Evolutionary conservation across 2,329 filamentous ascomycete genomes (phyloP), one percentile per base, ranked within the genome.

Genomic region (Colletotrichum sp.): DNA sequence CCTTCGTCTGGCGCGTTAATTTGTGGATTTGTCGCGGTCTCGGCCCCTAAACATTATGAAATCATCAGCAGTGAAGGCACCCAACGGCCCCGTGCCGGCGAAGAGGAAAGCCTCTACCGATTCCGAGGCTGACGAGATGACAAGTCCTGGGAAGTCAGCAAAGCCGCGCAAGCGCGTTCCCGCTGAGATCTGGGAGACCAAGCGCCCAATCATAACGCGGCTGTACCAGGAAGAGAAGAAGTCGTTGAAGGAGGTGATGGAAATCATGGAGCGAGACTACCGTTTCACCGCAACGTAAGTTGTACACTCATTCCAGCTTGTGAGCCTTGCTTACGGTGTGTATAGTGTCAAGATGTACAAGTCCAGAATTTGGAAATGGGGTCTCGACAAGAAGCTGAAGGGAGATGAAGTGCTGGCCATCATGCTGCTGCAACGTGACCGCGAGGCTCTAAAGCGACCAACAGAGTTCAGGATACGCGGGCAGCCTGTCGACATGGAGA

Each of bases 321-420:
- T 21, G 71, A 24, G 13, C 15, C 3, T 30, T 34, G 18, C 70
- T 77, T 36, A 70, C 28, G 55, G 57, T 55, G 49, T 55, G 21
- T 68, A 28, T 72, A 86, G 85, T 24, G 83, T 85, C 70, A 86
- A 85, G 78, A 87, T 87, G 84, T 87, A 85, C 79, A 87, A 87
- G 80, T 86, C 85, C 60, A 82, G 85, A 60, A 85, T 87, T 64
- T 85, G 82, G 80, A 83, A 84, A 77, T 87, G 85, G 85, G 83
- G 84, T 7, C 82, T 87, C 57, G 84, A 85, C 68, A 86, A 86
- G 78, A 87, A 87, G 77, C 80, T 87, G 67, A 85, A 86, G 77
- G 83, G 85, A 59, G 83, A 85, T 34, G 85, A 86, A 72, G 84
- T 87, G 6, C 77, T 86, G 28, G 83, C 84, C 68, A 83, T 86